Percentiles rank a stretch among this genome's conserved stretches.
phyloP scores from a whole-genome alignment of 495 filamentous ascomycete species.

The Paragyromitra xinjiangensis region DNA sequence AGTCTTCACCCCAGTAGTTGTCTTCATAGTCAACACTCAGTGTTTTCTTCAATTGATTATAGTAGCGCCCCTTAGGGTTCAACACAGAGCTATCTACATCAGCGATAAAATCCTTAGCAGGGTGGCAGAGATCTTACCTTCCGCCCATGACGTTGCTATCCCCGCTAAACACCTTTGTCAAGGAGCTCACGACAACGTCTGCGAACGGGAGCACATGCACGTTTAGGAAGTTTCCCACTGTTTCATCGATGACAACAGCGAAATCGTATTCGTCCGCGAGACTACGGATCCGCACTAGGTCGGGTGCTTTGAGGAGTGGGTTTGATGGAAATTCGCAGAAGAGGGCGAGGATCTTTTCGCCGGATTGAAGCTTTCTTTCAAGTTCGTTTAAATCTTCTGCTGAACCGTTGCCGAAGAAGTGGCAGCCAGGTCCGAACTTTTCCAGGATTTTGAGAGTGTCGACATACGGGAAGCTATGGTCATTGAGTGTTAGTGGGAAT shows the following conservation, averaged over 20 bases:
- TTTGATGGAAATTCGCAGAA: slow-evolving; percentile 97
- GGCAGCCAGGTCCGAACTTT: slow-evolving; percentile 90
- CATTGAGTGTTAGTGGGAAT: slow-evolving; percentile 59
- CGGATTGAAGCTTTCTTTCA: slow-evolving; percentile 72
- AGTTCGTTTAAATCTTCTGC: slow-evolving; percentile 86
- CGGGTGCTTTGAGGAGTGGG: slow-evolving; percentile 83
- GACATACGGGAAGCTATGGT: slow-evolving; percentile 82
- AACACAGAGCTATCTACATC: slow-evolving; percentile 70
- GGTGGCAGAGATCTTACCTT: slow-evolving; percentile 59
- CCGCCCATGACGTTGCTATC: slow-evolving; percentile 99
- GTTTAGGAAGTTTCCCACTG: slow-evolving; percentile 94
- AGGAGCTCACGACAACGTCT: slow-evolving; percentile 89
- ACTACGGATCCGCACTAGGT: slow-evolving; percentile 78
- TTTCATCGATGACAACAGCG: slow-evolving; percentile 92
- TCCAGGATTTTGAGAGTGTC: slow-evolving; percentile 94
- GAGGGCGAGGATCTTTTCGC: slow-evolving; percentile 81
- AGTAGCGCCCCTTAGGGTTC: slow-evolving; percentile 80
- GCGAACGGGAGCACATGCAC: slow-evolving; percentile 88
- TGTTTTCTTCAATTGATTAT: slow-evolving; percentile 70
- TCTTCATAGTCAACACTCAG: slow-evolving; percentile 78
- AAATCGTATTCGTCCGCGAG: slow-evolving; percentile 89
- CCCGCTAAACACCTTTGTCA: slow-evolving; percentile 96
- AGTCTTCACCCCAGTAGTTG: slow-evolving; percentile 91
- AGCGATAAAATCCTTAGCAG: background rate
- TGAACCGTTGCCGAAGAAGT: slow-evolving; percentile 89